Evolutionary conservation across 164 flowering plant species (phyloP).

Genomic region (Magnolia officinalis): DNA sequence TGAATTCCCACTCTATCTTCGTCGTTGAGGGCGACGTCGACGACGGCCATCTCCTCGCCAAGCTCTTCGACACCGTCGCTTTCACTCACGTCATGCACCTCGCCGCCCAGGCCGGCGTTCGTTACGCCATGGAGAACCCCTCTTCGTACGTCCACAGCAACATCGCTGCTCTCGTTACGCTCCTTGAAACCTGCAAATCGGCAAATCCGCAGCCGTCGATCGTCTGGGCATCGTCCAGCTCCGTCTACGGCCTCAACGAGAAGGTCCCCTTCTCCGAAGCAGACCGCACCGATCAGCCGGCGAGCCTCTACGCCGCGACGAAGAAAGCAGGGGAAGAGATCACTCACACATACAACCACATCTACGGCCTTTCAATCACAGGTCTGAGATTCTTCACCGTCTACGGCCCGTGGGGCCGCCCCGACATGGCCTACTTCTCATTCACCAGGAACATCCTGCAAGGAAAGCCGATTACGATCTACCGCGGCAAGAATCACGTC

Average conservation of each 20-base stretch:
- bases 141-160: conserved; percentile 21
- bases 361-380: conserved; percentile 22
- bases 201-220: conserved; percentile 22
- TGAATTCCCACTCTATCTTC: conserved; percentile 15
- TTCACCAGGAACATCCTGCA: conserved; percentile 22
- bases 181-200: conserved; percentile 17
- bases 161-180: conserved; percentile 17
- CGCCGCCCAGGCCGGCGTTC: conserved; percentile 26
- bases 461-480: conserved; percentile 22
- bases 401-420: conserved; percentile 26
- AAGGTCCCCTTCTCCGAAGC: conserved; percentile 21
- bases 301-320: conserved; percentile 19
- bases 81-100: conserved; percentile 26
- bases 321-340: conserved; percentile 26
- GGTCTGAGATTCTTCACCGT: conserved; percentile 23
- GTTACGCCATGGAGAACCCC: conserved; percentile 24
- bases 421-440: conserved; percentile 25
- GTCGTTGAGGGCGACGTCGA: conserved; percentile 20
- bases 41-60: conserved; percentile 18
- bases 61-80: conserved; percentile 23
- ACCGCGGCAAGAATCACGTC: conserved; percentile 14
- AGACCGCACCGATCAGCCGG: conserved; percentile 23
- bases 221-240: conserved; percentile 25
- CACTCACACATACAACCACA: conserved; percentile 27
- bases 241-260: conserved; percentile 25